phyloP scores from a whole-genome alignment of 768 basidiomycete genomes.

The Hydnomerulius pinastri region DNA sequence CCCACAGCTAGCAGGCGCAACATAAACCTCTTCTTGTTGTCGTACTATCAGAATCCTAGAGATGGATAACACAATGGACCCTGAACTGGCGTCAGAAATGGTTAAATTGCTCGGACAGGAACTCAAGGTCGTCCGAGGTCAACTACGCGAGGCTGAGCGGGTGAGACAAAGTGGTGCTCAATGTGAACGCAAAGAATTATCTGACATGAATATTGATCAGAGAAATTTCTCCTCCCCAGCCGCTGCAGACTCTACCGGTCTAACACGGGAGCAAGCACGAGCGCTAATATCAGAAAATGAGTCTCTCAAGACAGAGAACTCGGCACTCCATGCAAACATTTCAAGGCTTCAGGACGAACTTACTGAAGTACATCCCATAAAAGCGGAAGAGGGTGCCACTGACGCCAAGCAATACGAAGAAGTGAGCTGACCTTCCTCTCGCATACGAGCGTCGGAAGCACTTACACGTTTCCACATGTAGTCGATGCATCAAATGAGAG shows the following conservation, averaged over 20 bases:
- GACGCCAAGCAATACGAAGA: slow-evolving; percentile 5
- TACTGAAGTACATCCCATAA: slow-evolving; percentile 10
- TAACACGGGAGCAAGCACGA: slow-evolving; percentile 8
- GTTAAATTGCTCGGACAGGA: slow-evolving; percentile 27
- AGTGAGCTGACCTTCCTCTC: slow-evolving; percentile 1
- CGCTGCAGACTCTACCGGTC: neutral
- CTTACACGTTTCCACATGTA: slow-evolving; percentile 7
- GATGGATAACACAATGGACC: slow-evolving; percentile 26
- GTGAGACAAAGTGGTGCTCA: slow-evolving; percentile 9
- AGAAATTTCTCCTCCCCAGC: slow-evolving; percentile 4
- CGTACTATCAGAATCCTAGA: too few species aligned
- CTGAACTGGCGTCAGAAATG: slow-evolving; percentile 26
- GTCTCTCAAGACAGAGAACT: slow-evolving; percentile 21
- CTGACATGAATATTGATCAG: slow-evolving; percentile 6
- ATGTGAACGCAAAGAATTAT: neutral
- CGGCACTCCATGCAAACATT: slow-evolving; percentile 15
- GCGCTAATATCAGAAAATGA: slow-evolving; percentile 17
- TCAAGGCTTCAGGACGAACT: slow-evolving; percentile 13
- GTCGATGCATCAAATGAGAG: slow-evolving; percentile 9
- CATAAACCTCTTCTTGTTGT: too few species aligned
- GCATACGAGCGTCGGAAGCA: neutral
- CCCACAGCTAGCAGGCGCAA: too few species aligned
- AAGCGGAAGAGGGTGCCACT: slow-evolving; percentile 14
- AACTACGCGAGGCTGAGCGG: slow-evolving; percentile 24
- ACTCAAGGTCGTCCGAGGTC: slow-evolving; percentile 22